Conservation (phyloP, 192 early-diverging fungal species). For the Thamnidium elegans region DNA sequence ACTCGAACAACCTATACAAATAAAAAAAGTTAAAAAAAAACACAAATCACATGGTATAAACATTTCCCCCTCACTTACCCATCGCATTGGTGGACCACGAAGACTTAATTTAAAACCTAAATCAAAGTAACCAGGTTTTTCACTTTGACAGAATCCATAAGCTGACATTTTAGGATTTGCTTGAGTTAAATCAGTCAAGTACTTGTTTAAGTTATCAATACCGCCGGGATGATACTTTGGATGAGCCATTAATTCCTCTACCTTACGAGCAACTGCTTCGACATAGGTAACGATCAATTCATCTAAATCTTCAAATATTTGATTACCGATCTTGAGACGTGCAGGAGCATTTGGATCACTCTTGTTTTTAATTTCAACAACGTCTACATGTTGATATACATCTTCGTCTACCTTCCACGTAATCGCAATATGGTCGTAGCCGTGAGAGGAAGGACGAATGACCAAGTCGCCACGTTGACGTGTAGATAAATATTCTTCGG, state of each 20-base stretch:
- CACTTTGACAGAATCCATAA: constrained; percentile 77
- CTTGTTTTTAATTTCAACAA: constrained; percentile 67
- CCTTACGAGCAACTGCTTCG: constrained; percentile 73
- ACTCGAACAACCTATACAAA: constrained; percentile 55
- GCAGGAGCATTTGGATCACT: constrained; percentile 70
- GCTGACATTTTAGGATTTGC: constrained; percentile 65
- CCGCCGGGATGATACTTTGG: constrained; percentile 75
- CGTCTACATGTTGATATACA: constrained; percentile 86
- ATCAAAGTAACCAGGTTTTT: constrained; percentile 68
- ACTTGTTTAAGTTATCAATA: constrained; percentile 51
- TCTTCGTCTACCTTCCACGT: constrained; percentile 91
- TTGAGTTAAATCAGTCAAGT: constrained; percentile 45
- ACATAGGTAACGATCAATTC: constrained; percentile 88
- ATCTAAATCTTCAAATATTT: constrained; percentile 83
- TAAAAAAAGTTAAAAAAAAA: constrained; percentile 3
- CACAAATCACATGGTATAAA: too few species aligned
- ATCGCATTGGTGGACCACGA: constrained; percentile 56
- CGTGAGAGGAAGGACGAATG: constrained; percentile 87
- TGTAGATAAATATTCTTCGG: constrained; percentile 66
- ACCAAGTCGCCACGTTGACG: constrained; percentile 74
- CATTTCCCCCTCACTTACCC: constrained; percentile 39
- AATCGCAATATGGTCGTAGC: constrained; percentile 84
- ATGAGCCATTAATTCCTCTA: constrained; percentile 67
- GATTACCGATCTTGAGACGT: constrained; percentile 63
- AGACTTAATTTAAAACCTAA: constrained; percentile 80